These are phyloP conservation scores for Acorus calamus DNA, from an alignment of 106 monocot species.

Conservation along the genomic window DNA sequence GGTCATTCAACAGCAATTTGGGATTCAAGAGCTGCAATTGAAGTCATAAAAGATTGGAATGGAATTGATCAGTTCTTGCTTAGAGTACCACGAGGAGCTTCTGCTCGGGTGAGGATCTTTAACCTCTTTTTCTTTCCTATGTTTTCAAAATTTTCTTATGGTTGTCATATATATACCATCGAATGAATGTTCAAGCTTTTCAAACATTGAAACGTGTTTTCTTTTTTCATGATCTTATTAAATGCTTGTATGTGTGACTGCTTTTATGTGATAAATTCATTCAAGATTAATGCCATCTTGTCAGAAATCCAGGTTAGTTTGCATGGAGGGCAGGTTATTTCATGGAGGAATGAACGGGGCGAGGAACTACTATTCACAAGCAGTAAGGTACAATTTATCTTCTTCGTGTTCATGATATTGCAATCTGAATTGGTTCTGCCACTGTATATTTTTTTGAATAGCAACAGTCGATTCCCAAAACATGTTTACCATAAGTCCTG, in stretches of 20 bases:
- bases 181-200: too few species aligned
- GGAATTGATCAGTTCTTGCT: slow-evolving; percentile 75
- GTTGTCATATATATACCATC: background rate
- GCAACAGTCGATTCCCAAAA: too few species aligned
- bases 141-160: background rate
- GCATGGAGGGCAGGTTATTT: slow-evolving; percentile 80
- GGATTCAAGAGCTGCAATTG: slow-evolving; percentile 47
- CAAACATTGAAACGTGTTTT: background rate
- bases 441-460: too few species aligned
- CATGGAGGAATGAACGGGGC: slow-evolving; percentile 78
- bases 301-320: slow-evolving; percentile 56
- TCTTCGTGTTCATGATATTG: too few species aligned
- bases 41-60: slow-evolving; percentile 70
- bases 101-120: slow-evolving; percentile 48
- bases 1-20: slow-evolving; percentile 42
- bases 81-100: slow-evolving; percentile 64
- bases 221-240: slow-evolving; percentile 6
- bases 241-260: too few species aligned
- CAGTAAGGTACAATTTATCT: slow-evolving; percentile 43
- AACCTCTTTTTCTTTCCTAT: background rate
- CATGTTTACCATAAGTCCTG: too few species aligned
- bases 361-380: slow-evolving; percentile 91
- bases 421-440: too few species aligned
- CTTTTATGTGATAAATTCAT: too few species aligned
- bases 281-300: background rate